Base-by-base conservation (phyloP, 2,329 filamentous ascomycete genomes). In the Ophiosphaerella korrae region DNA sequence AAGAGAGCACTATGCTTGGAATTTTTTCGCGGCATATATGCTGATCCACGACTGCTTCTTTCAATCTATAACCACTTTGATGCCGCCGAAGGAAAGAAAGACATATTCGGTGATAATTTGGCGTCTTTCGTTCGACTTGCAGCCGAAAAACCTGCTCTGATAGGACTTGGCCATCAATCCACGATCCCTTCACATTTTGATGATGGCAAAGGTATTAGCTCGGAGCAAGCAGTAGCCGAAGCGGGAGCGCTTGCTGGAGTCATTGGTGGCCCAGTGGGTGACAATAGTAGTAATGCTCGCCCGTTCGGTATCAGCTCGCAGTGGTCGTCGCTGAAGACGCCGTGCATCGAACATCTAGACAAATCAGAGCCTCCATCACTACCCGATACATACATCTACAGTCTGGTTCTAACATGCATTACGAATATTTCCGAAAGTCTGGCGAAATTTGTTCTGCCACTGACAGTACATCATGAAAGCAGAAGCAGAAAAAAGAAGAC, bases 371-470 rank as follows among this genome's bases (percentile, higher is more conserved):
- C 93, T 0, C 92, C 93, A 3, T 64, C 79, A 0, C 84, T 96
- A 18, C 94, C 94, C 0, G 93, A 97, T 54, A 96, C 94, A 0
- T 99, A 99, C 66, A 83, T 96, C 7, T 97, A 97, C 74, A 91
- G 89, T 55, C 79, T 99, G 41, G 89, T 93, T 1, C 77, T 99
- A 36, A 88, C 90, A 2, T 97, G 93, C 66, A 88, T 99, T 52
- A 93, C 89, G 38, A 91, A 87, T 1, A 83, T 99, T 42, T 96
- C 93, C 0, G 94, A 99, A 67, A 92, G 90, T 2, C 79, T 99
- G 14, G 94, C 93, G 26, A 96, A 93, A 70, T 96, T 96, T 60
- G 88, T 97, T 40, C 81, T 99, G 12, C 94, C 94, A 0, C 77
- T 99, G 33, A 96, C 94, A 0, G 90, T 96, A 1, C 88, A 91